Evolutionary conservation across 192 early-diverging fungal genomes (phyloP), one percentile per base, ranked within the genome.

Genomic region (Spizellomyces sp.): DNA sequence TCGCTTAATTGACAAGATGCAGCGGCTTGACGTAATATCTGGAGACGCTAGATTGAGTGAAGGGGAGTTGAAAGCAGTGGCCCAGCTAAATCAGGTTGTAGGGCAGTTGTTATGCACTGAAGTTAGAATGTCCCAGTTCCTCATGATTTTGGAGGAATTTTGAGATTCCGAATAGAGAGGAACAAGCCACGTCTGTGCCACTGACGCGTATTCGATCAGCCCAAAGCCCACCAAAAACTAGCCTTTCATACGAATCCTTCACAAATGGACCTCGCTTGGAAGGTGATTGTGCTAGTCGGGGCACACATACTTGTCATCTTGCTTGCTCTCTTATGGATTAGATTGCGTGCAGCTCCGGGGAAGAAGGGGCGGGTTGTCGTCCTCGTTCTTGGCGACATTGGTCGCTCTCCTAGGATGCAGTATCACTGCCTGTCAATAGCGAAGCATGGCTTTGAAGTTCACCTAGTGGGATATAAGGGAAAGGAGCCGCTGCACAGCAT

Each of bases 381-480:
- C 56, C 48, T 74, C n/a, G 73, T 74, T 12, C 50, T 74, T 7
- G 73, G 73, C 56, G 73, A 74, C 36, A 44, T 80, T 9, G 79
- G 79, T 47, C 74, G 71, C 43, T 74, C 71, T 17, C 95, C 96
- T 10, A 88, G 95, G n/a, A 98, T 95, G 90, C 86, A 91, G 63
- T 89, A 94, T 69, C 96, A 99, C 77, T 93, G 93, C 47, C 68
- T 91, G 7, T 92, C 91, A 27, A 81, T 96, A 48, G 86, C 89
- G 6, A 69, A 79, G 45, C 80, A 79, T 5, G 91, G 91, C 1
- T 87, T 84, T 64, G 67, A 55, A n/a, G 94, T 98, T 14, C 86
- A 94, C 69, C 65, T 98, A 46, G 84, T 98, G 61, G 95, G 94
- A 9, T 98, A 95, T 72, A 70, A 74, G 6, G 94, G 90, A 79